Base-by-base conservation (phyloP, 305 asterid genomes). In the Fraxinus platypoda region DNA sequence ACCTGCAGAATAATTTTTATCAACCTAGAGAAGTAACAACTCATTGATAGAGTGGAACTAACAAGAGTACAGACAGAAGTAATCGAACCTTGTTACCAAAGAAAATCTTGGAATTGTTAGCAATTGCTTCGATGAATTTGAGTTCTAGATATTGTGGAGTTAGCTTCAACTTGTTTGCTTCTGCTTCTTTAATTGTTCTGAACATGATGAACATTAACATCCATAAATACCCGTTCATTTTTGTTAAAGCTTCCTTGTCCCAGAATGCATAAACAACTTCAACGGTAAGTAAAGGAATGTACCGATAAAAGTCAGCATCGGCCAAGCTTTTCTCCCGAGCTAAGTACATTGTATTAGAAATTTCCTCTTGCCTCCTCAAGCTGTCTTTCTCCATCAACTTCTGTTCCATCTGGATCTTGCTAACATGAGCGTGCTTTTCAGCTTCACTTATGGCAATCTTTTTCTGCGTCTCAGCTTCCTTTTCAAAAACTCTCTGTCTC, bases 301-400 rank as follows among this genome's bases (percentile, higher is more conserved):
- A 97, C 99, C 95, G 88, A 87, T 97, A 97, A 86, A 85, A 92
- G 83, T 87, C 84, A 15, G 99, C 99, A 83, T 97, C 99, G 19
- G 99, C 97, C 94, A 94, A 90, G 87, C 99, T 94, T 90, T 90
- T 94, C 88, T 97, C 98, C 52, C 97, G 97, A 74, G 98, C 98
- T 46, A 91, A 85, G 88, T 93, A 94, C 94, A 97, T 97, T 2
- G 95, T 21, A 84, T 97, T 97, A 52, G 98, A 86, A 81, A 97
- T 94, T 89, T 97, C 98, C 83, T 93, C 99, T 89, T 94, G 92
- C 90, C 83, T 93, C 90, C 97, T 93, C 19, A 89, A 64, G 83
- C 98, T 94, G 84, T 97, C 98, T 88, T 93, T 97, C 87, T 97
- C 99, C 93, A 83, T 92, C 91, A 97, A 89, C 88, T 88, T 97